A percentile compares a stretch with the other conserved stretches of the same genome.
These are phyloP conservation scores for Hymenochaete sp. DNA, from an alignment of 1,284 basidiomycete species.

Conservation along the genomic window DNA sequence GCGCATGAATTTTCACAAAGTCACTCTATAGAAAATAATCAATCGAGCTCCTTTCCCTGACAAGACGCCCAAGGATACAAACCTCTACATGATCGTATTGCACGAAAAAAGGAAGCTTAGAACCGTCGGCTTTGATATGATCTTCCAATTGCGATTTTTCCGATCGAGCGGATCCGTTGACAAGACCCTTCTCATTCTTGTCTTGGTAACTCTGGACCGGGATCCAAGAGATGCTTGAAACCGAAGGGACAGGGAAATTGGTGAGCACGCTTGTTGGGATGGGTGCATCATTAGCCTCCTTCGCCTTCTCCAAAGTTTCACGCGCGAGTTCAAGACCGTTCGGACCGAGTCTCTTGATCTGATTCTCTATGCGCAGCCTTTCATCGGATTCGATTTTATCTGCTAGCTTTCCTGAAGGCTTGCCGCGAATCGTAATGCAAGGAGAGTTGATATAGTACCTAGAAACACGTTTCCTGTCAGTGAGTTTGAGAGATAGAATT, in stretches of 20 bases:
- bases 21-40: constrained; percentile 56
- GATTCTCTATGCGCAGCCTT: constrained; percentile 66
- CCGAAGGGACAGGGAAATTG: constrained; percentile 80
- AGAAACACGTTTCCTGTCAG: neutral
- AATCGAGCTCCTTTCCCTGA: neutral
- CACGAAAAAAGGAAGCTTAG: constrained; percentile 76
- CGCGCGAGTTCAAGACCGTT: constrained; percentile 72
- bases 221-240: constrained; percentile 91
- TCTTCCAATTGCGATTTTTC: constrained; percentile 40
- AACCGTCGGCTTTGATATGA: constrained; percentile 66
- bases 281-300: constrained; percentile 76
- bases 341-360: constrained; percentile 67
- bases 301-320: constrained; percentile 70
- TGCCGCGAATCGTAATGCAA: constrained; percentile 72
- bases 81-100: constrained; percentile 87
- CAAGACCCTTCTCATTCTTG: too few species aligned
- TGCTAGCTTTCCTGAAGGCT: constrained; percentile 81
- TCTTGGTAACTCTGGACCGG: constrained; percentile 79
- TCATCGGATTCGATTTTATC: constrained; percentile 78
- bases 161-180: constrained; percentile 34
- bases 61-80: too few species aligned
- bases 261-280: constrained; percentile 79
- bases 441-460: constrained; percentile 76
- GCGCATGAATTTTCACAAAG: constrained; percentile 79
- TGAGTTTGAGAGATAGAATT: neutral